Evolutionary conservation across 352 stramenopile genomes (phyloP), one percentile per base, ranked within the genome.

Genomic region (Bremia lactucae): DNA sequence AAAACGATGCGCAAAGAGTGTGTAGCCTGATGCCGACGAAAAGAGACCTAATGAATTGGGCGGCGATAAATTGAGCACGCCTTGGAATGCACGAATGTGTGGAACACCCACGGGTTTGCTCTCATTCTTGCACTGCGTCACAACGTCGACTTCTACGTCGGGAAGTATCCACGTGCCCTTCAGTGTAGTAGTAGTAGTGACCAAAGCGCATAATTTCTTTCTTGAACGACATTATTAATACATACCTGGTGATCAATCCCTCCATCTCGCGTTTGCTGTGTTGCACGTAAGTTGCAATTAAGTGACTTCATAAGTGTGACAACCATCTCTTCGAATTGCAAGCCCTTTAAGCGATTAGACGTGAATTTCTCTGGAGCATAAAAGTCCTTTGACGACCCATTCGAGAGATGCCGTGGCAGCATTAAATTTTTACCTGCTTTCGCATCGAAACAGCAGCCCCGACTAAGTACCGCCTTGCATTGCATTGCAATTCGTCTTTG

Each of bases 121-220:
- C 45, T 86, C 72, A 47, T 83, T 74, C 62, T 90, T 90, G 64
- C 77, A 90, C 45, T 90, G 77, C 11, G 77, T 87, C 43, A 84
- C 70, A 29, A 90, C 57, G 5, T 82, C 66, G 13, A 90, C 52
- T 7, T 68, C 46, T 33, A 65, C 38, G 36, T 87, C 77, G 2
- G 74, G 77, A 6, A 90, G 41, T 8, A 31, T 57, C 77, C 77
- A 90, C 19, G 57, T 57, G 13, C 74, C 77, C 77, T 89, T 28
- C 16, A 40, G 15, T 26, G 34, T 13, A 28, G 24, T 20, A 0
- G 0, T 3, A 18, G 22, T 60, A 29, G 49, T 15, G 39, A 11
- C 11, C 1, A 20, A 31, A 28, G 19, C 31, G n/a, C n/a, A 31
- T 39, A 3, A 21, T 3, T n/a, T 36, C 1, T n/a, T n/a, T n/a